phyloP scores from a whole-genome alignment of 169 alveolate genomes.

The Eimeria tenella region DNA sequence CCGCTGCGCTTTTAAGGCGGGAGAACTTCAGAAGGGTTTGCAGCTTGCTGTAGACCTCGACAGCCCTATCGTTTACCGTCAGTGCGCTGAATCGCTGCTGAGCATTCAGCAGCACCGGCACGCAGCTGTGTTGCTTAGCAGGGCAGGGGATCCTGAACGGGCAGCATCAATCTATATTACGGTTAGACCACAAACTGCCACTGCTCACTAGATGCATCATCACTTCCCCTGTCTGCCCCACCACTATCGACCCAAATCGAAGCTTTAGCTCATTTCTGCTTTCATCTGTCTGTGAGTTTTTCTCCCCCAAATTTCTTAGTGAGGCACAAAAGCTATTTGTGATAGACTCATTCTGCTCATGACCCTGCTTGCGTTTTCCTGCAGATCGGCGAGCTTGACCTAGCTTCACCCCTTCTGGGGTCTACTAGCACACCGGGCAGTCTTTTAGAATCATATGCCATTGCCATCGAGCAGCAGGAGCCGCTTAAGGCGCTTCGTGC shows the following conservation, averaged over 20 bases:
- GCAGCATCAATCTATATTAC: background rate
- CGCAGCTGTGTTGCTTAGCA: conserved; percentile 7
- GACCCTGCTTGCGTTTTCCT: background rate
- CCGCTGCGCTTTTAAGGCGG: conserved; percentile 28
- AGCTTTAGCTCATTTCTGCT: too few relatives aligned
- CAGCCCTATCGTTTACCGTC: background rate
- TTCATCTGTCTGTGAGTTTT: too few relatives aligned
- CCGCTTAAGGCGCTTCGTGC: conserved; percentile 39
- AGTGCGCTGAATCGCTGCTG: conserved; percentile 4
- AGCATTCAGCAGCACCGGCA: conserved; percentile 24
- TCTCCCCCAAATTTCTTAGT: too few relatives aligned
- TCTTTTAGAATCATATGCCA: conserved; percentile 17
- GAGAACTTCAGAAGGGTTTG: conserved; percentile 32
- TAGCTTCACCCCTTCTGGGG: background rate
- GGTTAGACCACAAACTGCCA: background rate
- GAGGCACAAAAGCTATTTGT: too few relatives aligned
- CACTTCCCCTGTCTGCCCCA: background rate
- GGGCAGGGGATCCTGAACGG: background rate
- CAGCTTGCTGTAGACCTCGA: conserved; percentile 34
- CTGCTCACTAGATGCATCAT: background rate
- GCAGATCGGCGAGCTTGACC: conserved; percentile 27
- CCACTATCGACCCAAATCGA: too few relatives aligned
- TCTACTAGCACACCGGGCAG: background rate
- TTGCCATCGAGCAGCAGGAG: background rate
- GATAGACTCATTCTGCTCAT: background rate